These are phyloP conservation scores for Noccaea bulbosa DNA, from an alignment of 345 rosid genomes.

Conservation along the genomic window DNA sequence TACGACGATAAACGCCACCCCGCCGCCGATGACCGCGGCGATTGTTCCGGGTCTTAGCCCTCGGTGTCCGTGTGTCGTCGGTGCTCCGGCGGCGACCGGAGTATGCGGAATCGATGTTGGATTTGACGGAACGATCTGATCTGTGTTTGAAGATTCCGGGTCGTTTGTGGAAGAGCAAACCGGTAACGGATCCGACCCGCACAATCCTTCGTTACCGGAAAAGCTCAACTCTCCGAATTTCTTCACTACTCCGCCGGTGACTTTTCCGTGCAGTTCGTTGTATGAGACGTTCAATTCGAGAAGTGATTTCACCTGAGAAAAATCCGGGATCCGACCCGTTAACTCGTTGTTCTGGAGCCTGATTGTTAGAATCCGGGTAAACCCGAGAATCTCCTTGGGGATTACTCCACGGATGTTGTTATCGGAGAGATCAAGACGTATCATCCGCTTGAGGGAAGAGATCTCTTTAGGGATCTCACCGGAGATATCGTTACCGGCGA, in stretches of 20 bases:
- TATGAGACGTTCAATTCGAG: constrained; percentile 67
- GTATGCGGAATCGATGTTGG: constrained; percentile 73
- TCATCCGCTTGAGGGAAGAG: constrained; percentile 57
- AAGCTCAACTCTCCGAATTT: constrained; percentile 69
- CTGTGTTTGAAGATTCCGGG: constrained; percentile 48
- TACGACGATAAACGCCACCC: constrained; percentile 60
- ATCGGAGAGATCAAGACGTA: constrained; percentile 79
- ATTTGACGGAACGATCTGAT: constrained; percentile 70
- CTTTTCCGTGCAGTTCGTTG: constrained; percentile 71
- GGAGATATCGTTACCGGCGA: constrained; percentile 75
- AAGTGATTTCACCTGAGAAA: constrained; percentile 56
- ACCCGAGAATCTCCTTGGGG: constrained; percentile 53
- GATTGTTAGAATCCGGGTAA: constrained; percentile 71
- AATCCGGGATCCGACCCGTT: constrained; percentile 75
- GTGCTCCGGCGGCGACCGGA: constrained; percentile 34
- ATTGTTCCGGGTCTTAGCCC: constrained; percentile 66
- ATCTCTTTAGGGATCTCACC: constrained; percentile 70
- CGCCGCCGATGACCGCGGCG: constrained; percentile 66
- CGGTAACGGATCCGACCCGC: constrained; percentile 75
- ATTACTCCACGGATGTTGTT: constrained; percentile 80
- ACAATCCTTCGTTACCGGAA: constrained; percentile 74
- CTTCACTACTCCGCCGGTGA: constrained; percentile 59
- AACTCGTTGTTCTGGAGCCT: constrained; percentile 83
- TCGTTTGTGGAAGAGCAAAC: constrained; percentile 58
- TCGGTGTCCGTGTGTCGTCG: constrained; percentile 27